Base-by-base conservation (phyloP, 2,329 filamentous ascomycete species). In the Daldinia eschscholtzii region DNA sequence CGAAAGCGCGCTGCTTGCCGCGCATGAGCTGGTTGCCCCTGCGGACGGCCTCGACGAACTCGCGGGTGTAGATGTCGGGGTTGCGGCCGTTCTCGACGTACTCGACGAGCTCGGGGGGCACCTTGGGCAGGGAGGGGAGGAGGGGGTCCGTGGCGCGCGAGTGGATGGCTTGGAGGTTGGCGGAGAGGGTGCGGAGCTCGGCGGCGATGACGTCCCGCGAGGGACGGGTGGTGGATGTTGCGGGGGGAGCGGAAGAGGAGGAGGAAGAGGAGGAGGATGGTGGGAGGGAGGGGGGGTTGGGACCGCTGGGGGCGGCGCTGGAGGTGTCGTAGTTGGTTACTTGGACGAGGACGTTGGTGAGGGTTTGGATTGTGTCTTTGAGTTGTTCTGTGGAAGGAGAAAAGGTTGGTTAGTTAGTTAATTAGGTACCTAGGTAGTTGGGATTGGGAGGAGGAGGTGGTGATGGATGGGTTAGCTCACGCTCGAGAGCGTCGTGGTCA, bases 31-130 rank as follows among this genome's bases (percentile, higher is more conserved):
- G 90, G 81, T 92, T 92, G 44, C 86, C 84, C 53, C 89, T 83
- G 61, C 89, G 82, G 26, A 90, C 89, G 59, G 90, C 83, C 85
- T 92, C 90, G 75, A 92, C 89, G 75, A 92, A 92, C 81, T 92
- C 90, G 75, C 90, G 85, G 61, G 90, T 92, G 83, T 92, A 92
- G 73, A 92, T 92, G 80, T 92, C 90, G 2, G 90, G 90, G 81
- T 92, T 92, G 57, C 90, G 88, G 50, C 90, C 89, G 76, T 88
- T 87, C 78, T 92, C 89, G 74, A 92, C 89, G 80, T 92, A 92
- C 76, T 88, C 83, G 67, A 91, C 83, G 12, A 92, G 84, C 75
- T 91, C 89, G 58, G 85, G 86, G 2, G 89, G 89, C 23, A 91
- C 84, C 35, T 78, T 79, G 4, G 87, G 87, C 44, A 89, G 83